These are phyloP conservation scores for Pseudocercospora crystallina DNA, from an alignment of 2,329 filamentous ascomycete species.

Conservation along the genomic window DNA sequence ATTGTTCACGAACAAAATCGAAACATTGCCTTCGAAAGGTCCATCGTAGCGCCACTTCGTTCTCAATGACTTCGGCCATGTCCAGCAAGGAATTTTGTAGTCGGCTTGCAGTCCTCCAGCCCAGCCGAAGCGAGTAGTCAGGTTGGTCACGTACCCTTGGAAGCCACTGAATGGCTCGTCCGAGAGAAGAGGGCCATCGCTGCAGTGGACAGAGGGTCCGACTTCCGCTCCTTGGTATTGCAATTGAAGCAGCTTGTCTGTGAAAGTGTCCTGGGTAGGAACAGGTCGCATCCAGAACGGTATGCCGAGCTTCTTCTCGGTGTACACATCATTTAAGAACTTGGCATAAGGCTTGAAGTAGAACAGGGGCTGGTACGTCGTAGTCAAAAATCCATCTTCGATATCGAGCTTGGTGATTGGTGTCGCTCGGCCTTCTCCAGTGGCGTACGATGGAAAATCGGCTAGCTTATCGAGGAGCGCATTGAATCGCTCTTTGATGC, in stretches of 20 bases:
- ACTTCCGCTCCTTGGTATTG: slow-evolving; percentile 22
- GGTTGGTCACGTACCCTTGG: slow-evolving; percentile 13
- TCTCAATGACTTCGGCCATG: slow-evolving; percentile 21
- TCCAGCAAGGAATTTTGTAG: slow-evolving; percentile 26
- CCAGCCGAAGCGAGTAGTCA: slow-evolving; percentile 20
- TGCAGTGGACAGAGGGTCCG: slow-evolving; percentile 19
- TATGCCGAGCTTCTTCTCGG: slow-evolving; percentile 14
- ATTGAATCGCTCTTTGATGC: slow-evolving; percentile 18
- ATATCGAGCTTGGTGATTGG: slow-evolving; percentile 20
- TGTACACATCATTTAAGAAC: slow-evolving; percentile 16
- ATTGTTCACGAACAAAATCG: slow-evolving; percentile 25
- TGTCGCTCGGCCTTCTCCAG: slow-evolving; percentile 18
- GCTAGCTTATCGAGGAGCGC: slow-evolving; percentile 15
- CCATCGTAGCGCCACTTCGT: slow-evolving; percentile 24
- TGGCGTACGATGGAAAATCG: slow-evolving; percentile 17
- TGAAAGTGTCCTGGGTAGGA: slow-evolving; percentile 19
- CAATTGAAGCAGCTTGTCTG: slow-evolving; percentile 19
- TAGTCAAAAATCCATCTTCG: slow-evolving; percentile 20
- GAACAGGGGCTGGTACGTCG: slow-evolving; percentile 22
- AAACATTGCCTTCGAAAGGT: slow-evolving; percentile 17
- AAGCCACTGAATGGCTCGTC: slow-evolving; percentile 17
- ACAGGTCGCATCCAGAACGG: slow-evolving; percentile 23
- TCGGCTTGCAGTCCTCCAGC: slow-evolving; percentile 20
- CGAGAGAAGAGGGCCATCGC: slow-evolving; percentile 18
- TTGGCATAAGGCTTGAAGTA: slow-evolving; percentile 22